A percentile compares a stretch with the other conserved stretches of the same genome.
Evolutionary conservation across 1,139 yeast species (phyloP).

Genomic region (Sugiyamaella neomexicana): DNA sequence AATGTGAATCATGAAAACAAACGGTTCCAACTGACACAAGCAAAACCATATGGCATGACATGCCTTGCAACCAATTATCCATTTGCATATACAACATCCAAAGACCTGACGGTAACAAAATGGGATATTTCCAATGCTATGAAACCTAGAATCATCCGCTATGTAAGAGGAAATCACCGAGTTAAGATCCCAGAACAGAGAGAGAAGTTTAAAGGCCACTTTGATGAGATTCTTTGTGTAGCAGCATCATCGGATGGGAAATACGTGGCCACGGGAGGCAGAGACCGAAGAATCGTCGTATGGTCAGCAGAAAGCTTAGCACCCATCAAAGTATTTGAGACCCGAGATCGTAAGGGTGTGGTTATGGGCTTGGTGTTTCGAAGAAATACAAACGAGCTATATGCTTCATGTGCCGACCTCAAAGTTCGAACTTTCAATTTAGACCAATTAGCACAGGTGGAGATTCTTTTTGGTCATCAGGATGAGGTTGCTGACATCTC

Average conservation of each 20-base stretch:
- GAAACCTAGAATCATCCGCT: conserved; percentile 60
- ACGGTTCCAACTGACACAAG: conserved; percentile 23
- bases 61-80: conserved; percentile 52
- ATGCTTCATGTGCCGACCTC: conserved; percentile 90
- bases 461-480: conserved; percentile 92
- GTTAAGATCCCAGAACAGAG: conserved; percentile 36
- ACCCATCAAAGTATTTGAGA: conserved; percentile 73
- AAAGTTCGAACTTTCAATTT: conserved; percentile 85
- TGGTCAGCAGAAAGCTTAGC: conserved; percentile 83
- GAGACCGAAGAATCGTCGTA: conserved; percentile 72
- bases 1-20: conserved; percentile 19
- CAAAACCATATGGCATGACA: conserved; percentile 35
- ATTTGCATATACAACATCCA: conserved; percentile 75
- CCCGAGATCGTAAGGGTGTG: conserved; percentile 65
- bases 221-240: conserved; percentile 70
- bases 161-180: conserved; percentile 61
- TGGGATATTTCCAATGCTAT: conserved; percentile 58
- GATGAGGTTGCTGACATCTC: conserved; percentile 80
- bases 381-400: conserved; percentile 77
- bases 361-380: conserved; percentile 76
- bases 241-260: conserved; percentile 88
- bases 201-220: conserved; percentile 57
- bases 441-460: conserved; percentile 84
- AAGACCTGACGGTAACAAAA: conserved; percentile 76
- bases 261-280: conserved; percentile 87